Evolutionary conservation across 768 basidiomycete species (phyloP).

Genomic region (Leccinum olivaceopallidum): DNA sequence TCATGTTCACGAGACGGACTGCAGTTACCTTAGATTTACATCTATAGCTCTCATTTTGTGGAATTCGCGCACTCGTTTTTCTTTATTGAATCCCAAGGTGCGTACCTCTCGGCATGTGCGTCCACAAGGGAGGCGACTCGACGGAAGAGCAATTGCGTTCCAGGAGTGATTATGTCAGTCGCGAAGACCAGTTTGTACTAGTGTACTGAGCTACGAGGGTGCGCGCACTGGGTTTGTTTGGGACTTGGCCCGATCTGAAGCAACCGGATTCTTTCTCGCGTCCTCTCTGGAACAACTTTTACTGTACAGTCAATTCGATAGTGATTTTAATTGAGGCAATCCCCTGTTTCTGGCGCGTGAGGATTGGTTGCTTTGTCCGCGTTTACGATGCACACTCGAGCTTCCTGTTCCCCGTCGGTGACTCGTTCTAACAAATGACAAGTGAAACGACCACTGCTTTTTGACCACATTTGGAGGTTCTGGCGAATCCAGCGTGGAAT

Average conservation of each 20-base stretch:
- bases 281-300: neutral
- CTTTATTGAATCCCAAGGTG: neutral
- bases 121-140: neutral
- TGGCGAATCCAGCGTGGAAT: neutral
- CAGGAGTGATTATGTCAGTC: too few species aligned
- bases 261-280: neutral
- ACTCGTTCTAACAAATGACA: neutral
- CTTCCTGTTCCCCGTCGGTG: neutral
- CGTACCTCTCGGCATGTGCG: too few species aligned
- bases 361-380: neutral
- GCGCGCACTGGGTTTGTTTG: neutral
- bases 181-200: too few species aligned
- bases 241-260: neutral
- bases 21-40: slow-evolving; percentile 28
- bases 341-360: neutral
- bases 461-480: neutral
- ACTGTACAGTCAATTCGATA: neutral
- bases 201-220: neutral
- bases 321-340: neutral
- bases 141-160: too few species aligned
- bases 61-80: slow-evolving; percentile 10
- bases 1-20: slow-evolving; percentile 21
- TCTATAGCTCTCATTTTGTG: slow-evolving; percentile 23
- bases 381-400: neutral
- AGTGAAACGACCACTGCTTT: neutral